Base-by-base conservation (phyloP, 306 rosid genomes). In the Senna tora region DNA sequence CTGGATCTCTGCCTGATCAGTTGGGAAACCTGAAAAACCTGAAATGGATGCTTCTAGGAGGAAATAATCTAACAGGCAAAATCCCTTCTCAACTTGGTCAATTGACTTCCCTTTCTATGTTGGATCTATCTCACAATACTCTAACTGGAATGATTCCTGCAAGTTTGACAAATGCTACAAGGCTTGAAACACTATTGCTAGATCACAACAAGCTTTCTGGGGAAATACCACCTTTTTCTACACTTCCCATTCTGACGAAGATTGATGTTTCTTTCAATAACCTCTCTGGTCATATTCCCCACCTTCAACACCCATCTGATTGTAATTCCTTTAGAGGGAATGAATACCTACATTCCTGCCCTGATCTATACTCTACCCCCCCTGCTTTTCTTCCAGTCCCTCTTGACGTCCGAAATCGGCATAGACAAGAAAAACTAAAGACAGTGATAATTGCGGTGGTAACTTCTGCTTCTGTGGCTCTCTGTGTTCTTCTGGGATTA, bases 241-340 rank as follows among this genome's bases (percentile, higher is more conserved):
- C 80, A 14, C 76, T 84, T 62, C 12, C 83, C 66, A 61, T 65
- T 52, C 83, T 84, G 45, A 79, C 52, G 25, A 74, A 74, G 19
- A 65, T 84, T 38, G 76, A 80, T 80, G 83, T 84, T 39, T 80
- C 88, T 53, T 84, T 69, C 73, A 84, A 84, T 55, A 84, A 84
- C 20, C 85, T 84, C 66, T 80, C 88, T 6, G 85, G 88, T 71
- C 83, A 74, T 71, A 84, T 84, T 70, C 88, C 87, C 15, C 69
- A 41, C 62, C 79, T 84, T 70, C 80, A 74, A 79, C 85, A 70
- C 66, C 69, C 58, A 28, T 70, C 49, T 52, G 63, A 66, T 57
- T 80, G 87, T 61, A 66, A 74, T 65, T 77, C 76, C 69, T 84
- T 64, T 43, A 77, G 25, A 77, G 85, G 87, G 39, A 84, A 84